phyloP scores from a whole-genome alignment of 139 green algal species.

The Chlamydomonas eustigma region DNA sequence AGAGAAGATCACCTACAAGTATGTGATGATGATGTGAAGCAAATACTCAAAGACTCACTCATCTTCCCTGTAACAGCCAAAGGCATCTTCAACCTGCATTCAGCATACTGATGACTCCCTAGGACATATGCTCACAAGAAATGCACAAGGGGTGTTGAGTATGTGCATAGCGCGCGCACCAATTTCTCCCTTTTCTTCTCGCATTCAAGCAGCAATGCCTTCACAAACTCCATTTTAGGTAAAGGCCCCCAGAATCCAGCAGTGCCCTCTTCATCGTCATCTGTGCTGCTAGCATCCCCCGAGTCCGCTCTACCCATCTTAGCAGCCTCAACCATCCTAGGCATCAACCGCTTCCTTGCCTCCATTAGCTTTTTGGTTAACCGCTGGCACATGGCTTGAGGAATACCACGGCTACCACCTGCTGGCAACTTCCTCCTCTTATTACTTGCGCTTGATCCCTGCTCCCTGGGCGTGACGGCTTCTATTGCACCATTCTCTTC shows the following conservation, averaged over 20 bases:
- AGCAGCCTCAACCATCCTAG: too few species aligned
- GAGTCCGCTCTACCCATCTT: neutral
- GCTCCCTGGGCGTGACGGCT: too few species aligned
- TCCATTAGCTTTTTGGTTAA: neutral
- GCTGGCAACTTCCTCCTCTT: too few species aligned
- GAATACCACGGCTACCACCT: neutral
- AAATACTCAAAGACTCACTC: neutral
- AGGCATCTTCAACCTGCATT: too few species aligned
- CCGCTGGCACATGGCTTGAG: neutral
- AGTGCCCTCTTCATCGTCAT: neutral
- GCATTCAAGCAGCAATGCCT: neutral
- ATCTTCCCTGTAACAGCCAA: too few species aligned
- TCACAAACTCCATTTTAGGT: neutral
- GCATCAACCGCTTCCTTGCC: neutral
- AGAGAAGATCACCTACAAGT: slow-evolving; percentile 18
- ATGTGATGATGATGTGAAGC: too few species aligned
- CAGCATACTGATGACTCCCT: too few species aligned
- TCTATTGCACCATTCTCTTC: too few species aligned
- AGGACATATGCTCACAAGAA: too few species aligned
- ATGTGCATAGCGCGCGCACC: neutral
- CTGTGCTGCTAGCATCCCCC: too few species aligned
- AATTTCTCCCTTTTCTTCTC: neutral
- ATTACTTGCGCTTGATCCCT: too few species aligned
- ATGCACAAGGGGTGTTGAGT: too few species aligned
- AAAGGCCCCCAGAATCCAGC: neutral